Base-by-base conservation (phyloP, 2,329 filamentous ascomycete genomes). In the Pseudogymnoascus sp. region DNA sequence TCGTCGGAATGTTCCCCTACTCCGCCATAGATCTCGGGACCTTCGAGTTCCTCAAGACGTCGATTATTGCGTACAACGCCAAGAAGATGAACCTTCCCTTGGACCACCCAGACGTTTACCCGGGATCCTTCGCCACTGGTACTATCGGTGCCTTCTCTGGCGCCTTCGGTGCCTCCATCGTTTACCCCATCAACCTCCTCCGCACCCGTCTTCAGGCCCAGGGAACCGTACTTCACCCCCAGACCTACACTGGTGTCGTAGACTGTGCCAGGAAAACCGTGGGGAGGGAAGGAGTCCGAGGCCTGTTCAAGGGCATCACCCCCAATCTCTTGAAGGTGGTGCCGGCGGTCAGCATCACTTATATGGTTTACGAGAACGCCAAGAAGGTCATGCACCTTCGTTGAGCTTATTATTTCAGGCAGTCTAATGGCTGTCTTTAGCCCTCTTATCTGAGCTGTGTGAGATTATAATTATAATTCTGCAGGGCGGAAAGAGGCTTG, bases 1-100 rank as follows among this genome's bases (percentile, higher is more conserved):
- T 99, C 3, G 78, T 97, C 61, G 95, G 95, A 74, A 97, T 97
- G 87, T 99, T 99, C 71, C 95, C 95, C 0, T 99, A 97, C 75
- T 93, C 92, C 44, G 95, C 95, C 60, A 96, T 99, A 72, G 95
- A 99, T 73, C 88, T 99, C 71, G 91, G 91, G 68, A 96, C 91
- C 0, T 99, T 97, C 72, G 95, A 99, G 77, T 86, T 95, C 65
- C 83, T 97, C 66, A 99, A 99, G 77, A 85, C 84, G 59, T 81
- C 81, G 7, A 86, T 96, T 67, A 83, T 88, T 35, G 78, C 78
- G 3, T 87, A 87, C 67, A 89, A 91, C 71, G 89, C 91, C 11
- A 86, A 84, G 64, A 77, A 82, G 35, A 77, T 84, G 9, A 85
- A 87, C 47, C 87, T 90, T 68, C 87, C 91, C 71, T 90, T 96